These are phyloP conservation scores for Tephrocybe sp. DNA, from an alignment of 768 basidiomycete genomes.

Conservation along the genomic window DNA sequence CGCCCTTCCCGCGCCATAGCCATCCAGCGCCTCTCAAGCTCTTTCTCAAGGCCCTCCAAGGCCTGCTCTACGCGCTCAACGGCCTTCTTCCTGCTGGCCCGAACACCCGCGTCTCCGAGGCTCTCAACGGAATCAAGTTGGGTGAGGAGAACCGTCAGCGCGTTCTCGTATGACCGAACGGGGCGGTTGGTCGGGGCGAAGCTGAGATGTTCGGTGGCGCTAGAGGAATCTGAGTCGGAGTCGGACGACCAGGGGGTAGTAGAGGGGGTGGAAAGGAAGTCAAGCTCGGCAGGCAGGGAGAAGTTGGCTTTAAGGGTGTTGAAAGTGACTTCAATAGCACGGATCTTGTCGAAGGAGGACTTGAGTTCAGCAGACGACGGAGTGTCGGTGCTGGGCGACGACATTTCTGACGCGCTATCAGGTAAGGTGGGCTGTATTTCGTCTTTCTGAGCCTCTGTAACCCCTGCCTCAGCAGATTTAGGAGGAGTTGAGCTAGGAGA, in stretches of 20 bases:
- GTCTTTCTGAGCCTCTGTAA: background rate
- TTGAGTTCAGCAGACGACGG: background rate
- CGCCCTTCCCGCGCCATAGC: background rate
- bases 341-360: conserved; percentile 22
- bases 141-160: conserved; percentile 51
- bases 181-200: conserved; percentile 58
- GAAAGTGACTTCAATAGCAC: conserved; percentile 39
- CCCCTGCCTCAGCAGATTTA: background rate
- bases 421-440: background rate
- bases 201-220: conserved; percentile 37
- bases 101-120: conserved; percentile 51
- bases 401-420: too few relatives aligned
- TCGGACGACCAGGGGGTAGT: conserved; percentile 13
- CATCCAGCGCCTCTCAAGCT: conserved; percentile 40
- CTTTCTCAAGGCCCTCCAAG: conserved; percentile 48
- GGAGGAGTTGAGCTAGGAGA: too few relatives aligned
- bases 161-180: conserved; percentile 60
- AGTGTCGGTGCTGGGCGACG: too few relatives aligned
- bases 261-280: conserved; percentile 34
- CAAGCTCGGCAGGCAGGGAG: conserved; percentile 35
- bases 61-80: conserved; percentile 59
- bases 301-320: conserved; percentile 34
- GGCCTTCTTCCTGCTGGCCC: conserved; percentile 50
- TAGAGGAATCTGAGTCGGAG: conserved; percentile 12
- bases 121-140: conserved; percentile 62